Conservation (phyloP, 2,329 filamentous ascomycete genomes). For the Penicillium sp. region DNA sequence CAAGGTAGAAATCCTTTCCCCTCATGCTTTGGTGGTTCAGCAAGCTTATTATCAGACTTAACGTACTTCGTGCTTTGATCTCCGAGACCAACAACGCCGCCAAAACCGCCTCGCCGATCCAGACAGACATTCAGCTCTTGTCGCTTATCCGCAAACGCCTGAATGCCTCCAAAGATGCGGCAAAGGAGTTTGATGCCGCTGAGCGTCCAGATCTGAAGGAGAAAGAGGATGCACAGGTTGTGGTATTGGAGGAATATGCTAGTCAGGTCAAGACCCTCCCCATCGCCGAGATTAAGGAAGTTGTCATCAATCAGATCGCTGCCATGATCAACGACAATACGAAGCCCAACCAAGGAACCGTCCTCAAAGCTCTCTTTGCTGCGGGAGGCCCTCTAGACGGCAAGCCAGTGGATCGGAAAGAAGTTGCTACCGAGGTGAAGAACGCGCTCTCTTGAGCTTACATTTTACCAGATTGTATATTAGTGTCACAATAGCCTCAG, state of each 20-base stretch:
- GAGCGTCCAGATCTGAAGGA: conserved; percentile 46
- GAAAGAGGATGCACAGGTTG: conserved; percentile 45
- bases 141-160: conserved; percentile 47
- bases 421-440: conserved; percentile 43
- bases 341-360: conserved; percentile 37
- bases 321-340: conserved; percentile 35
- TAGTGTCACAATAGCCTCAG: conserved; percentile 22
- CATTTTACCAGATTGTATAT: conserved; percentile 18
- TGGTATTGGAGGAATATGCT: conserved; percentile 47
- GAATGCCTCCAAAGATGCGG: conserved; percentile 38
- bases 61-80: conserved; percentile 50
- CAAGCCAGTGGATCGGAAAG: conserved; percentile 43
- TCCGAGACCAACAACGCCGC: conserved; percentile 51
- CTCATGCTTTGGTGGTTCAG: background rate
- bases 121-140: conserved; percentile 48
- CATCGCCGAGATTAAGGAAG: conserved; percentile 39
- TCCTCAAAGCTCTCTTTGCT: conserved; percentile 45
- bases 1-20: conserved; percentile 33
- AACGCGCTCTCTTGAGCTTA: conserved; percentile 30
- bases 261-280: conserved; percentile 43
- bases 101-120: conserved; percentile 46
- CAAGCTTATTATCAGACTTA: conserved; percentile 35
- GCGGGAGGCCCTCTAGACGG: conserved; percentile 43
- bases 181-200: conserved; percentile 42
- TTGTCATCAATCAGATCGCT: conserved; percentile 37